Evolutionary conservation across 192 early-diverging fungal species (phyloP).

Genomic region (Lobosporangium transversale): DNA sequence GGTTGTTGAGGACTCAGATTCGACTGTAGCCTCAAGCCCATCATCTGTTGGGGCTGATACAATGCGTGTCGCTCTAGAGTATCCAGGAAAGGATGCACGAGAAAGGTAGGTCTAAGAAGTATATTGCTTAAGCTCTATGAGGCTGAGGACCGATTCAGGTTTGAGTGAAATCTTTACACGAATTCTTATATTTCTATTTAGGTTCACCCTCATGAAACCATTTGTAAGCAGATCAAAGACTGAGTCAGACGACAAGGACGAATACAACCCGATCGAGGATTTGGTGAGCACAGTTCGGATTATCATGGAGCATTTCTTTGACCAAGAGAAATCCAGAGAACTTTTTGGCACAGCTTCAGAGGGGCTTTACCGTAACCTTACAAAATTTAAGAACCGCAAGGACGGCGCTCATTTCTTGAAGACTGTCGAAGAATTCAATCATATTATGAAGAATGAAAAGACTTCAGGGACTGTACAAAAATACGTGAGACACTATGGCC

Average conservation of each 20-base stretch:
- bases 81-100: conserved; percentile 51
- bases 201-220: conserved; percentile 59
- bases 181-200: too few species aligned
- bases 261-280: conserved; percentile 89
- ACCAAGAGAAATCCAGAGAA: conserved; percentile 53
- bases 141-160: too few species aligned
- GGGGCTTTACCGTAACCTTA: conserved; percentile 80
- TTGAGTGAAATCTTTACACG: neutral
- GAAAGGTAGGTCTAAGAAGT: conserved; percentile 58
- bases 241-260: conserved; percentile 67
- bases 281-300: conserved; percentile 73
- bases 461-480: conserved; percentile 36
- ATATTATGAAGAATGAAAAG: conserved; percentile 59
- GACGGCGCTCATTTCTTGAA: conserved; percentile 71
- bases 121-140: too few species aligned
- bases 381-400: conserved; percentile 79
- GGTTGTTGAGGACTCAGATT: conserved; percentile 53
- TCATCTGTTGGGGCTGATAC: conserved; percentile 44
- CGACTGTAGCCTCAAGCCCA: conserved; percentile 47
- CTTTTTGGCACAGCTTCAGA: conserved; percentile 69
- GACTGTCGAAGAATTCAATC: conserved; percentile 80
- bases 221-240: conserved; percentile 52
- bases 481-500: conserved; percentile 38
- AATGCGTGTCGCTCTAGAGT: conserved; percentile 50
- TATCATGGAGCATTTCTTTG: conserved; percentile 73